Conservation (phyloP, 306 rosid species). For the Vicia sativa region DNA sequence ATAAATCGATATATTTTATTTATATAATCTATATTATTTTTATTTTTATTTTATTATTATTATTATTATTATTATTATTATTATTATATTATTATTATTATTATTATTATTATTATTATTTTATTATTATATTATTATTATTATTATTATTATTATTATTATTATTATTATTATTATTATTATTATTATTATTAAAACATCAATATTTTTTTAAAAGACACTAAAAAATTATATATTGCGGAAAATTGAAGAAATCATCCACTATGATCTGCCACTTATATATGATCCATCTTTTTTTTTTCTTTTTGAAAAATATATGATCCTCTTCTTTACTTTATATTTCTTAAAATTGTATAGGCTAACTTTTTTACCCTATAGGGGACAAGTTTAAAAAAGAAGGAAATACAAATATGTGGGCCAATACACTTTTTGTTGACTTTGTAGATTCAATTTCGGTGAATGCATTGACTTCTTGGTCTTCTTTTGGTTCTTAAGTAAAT, state of each 20-base stretch:
- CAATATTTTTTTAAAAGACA: too few relatives aligned
- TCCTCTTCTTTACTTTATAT: conserved; percentile 4
- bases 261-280: conserved; percentile 65
- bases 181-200: too few relatives aligned
- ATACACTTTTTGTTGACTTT: conserved; percentile 45
- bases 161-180: too few relatives aligned
- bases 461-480: conserved; percentile 38
- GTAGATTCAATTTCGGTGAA: conserved; percentile 41
- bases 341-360: neutral
- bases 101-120: too few relatives aligned
- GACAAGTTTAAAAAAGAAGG: conserved; percentile 50
- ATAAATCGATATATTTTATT: too few relatives aligned
- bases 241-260: conserved; percentile 58
- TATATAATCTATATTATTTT: too few relatives aligned
- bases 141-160: too few relatives aligned
- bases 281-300: conserved; percentile 36
- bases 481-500: conserved; percentile 2
- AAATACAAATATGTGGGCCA: conserved; percentile 34
- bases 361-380: conserved; percentile 30
- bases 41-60: too few relatives aligned
- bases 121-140: too few relatives aligned
- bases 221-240: conserved; percentile 24
- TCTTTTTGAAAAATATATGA: neutral
- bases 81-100: too few relatives aligned
- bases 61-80: too few relatives aligned